Evolutionary conservation across 2,329 filamentous ascomycete genomes (phyloP).

Genomic region (Trichophaea hybrida): DNA sequence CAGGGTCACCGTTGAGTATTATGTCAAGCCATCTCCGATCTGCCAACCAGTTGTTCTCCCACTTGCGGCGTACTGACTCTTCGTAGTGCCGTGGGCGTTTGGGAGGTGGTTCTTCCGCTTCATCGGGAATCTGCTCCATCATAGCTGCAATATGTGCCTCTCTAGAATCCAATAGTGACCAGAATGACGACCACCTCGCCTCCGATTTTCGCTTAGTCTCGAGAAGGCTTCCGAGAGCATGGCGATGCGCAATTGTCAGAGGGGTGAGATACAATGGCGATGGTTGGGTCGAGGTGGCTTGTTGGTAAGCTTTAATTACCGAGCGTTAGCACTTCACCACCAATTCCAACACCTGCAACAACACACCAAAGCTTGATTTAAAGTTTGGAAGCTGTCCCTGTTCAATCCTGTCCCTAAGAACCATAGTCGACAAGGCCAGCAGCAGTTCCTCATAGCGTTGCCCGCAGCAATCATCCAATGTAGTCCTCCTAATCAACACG

Average conservation of each 20-base stretch:
- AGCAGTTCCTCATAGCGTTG: slow-evolving; percentile 80
- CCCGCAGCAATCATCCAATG: slow-evolving; percentile 91
- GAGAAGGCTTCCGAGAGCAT: slow-evolving; percentile 12
- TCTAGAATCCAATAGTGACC: slow-evolving; percentile 12
- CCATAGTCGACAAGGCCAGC: slow-evolving; percentile 66
- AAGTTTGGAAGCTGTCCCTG: slow-evolving; percentile 14
- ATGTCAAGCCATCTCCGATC: slow-evolving; percentile 26
- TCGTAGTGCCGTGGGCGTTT: slow-evolving; percentile 16
- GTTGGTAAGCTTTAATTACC: slow-evolving; percentile 21
- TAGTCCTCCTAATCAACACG: slow-evolving; percentile 71
- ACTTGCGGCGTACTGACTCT: slow-evolving; percentile 23
- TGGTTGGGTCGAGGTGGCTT: slow-evolving; percentile 19
- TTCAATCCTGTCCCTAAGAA: slow-evolving; percentile 37
- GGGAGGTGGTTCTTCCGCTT: slow-evolving; percentile 7
- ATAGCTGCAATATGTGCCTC: slow-evolving; percentile 16
- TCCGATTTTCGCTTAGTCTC: slow-evolving; percentile 16
- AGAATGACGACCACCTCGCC: slow-evolving; percentile 21
- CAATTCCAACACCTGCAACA: slow-evolving; percentile 2
- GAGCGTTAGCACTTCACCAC: neutral
- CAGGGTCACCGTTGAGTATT: slow-evolving; percentile 21
- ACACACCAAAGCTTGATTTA: slow-evolving; percentile 19
- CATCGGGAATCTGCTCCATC: slow-evolving; percentile 6
- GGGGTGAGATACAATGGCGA: slow-evolving; percentile 7
- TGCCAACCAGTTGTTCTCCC: slow-evolving; percentile 27
- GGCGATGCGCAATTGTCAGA: slow-evolving; percentile 17